Evolutionary conservation across 192 early-diverging fungal species (phyloP), one percentile per base, ranked within the genome.

Genomic region (Linnemannia exigua): DNA sequence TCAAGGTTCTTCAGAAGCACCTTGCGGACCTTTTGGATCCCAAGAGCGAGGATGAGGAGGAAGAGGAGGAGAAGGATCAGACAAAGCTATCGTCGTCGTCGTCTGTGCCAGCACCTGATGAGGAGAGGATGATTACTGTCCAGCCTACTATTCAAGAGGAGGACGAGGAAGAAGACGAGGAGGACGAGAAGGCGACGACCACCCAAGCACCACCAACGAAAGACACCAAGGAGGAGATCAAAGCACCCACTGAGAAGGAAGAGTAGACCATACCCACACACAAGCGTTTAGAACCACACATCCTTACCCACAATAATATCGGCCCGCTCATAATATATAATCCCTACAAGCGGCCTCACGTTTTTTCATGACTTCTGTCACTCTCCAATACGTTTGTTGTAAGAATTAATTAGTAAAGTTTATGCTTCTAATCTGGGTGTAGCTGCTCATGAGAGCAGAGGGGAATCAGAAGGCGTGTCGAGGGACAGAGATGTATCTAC

Each of bases 1-100:
- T 85, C 74, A 85, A 85, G 70, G 35, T 85, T 36, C 58, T 85
- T 11, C 83, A 85, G 38, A 77, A 85, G 36, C 48, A 54, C 1
- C 36, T 85, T 22, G 77, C 38, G 44, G 77, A 76, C 63, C 52
- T 82, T 17, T 44, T 74, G 16, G 51, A 70, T 8, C 51, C 44
- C 38, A 31, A 67, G 25, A 63, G 51, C 5, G 47, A 70, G 1
- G 38, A 44, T n/a, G 67, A 69, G 50, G 74, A 71, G 33, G 67
- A 52, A 15, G 63, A 81, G 73, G 61, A 82, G 25, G 67, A 35
- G 3, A 74, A 68, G 31, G 54, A 76, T 9, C 17, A 69, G 20
- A 14, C 33, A 41, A 41, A 8, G 67, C 36, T 5, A n/a, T n/a
- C n/a, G n/a, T n/a, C 36, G 3, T 61, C 25, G 28, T 33, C n/a